These are phyloP conservation scores for Recurvomyces mirabilis DNA, from an alignment of 495 filamentous ascomycete species.

Conservation along the genomic window DNA sequence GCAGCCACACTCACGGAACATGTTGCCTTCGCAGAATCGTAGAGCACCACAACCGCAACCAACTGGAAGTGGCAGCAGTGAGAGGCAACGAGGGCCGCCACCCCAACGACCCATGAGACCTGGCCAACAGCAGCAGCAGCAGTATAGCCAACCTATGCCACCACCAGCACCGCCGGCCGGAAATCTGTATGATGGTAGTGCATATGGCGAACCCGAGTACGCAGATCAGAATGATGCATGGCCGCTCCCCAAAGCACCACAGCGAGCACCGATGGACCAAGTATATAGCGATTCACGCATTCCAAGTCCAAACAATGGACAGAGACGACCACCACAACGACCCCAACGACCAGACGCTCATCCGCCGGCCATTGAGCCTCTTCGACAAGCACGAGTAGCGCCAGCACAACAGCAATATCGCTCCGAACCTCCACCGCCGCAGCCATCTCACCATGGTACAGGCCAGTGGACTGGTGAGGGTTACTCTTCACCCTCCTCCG, in stretches of 20 bases:
- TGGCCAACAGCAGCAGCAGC: not conserved
- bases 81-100: not conserved
- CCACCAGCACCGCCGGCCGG: not conserved
- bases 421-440: conserved; percentile 2
- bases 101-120: conserved; percentile 5
- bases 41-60: not conserved
- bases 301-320: not conserved
- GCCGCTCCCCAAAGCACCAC: conserved; percentile 9
- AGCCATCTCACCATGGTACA: conserved; percentile 8
- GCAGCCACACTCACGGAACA: not conserved
- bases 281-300: not conserved
- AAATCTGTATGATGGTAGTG: conserved; percentile 19
- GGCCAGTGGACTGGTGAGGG: conserved; percentile 20
- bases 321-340: conserved; percentile 13
- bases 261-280: conserved; percentile 1
- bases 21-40: conserved; percentile 5
- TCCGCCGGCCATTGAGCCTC: conserved; percentile 1
- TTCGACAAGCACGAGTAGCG: conserved; percentile 7
- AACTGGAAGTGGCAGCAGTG: not conserved
- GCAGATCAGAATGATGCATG: conserved; percentile 10
- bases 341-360: conserved; percentile 12
- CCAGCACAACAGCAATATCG: conserved; percentile 6
- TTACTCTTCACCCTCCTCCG: conserved; percentile 6
- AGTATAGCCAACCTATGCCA: not conserved
- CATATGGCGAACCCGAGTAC: conserved; percentile 15